phyloP scores from a whole-genome alignment of 257 asterid genomes.

The Lycium ferocissimum region DNA sequence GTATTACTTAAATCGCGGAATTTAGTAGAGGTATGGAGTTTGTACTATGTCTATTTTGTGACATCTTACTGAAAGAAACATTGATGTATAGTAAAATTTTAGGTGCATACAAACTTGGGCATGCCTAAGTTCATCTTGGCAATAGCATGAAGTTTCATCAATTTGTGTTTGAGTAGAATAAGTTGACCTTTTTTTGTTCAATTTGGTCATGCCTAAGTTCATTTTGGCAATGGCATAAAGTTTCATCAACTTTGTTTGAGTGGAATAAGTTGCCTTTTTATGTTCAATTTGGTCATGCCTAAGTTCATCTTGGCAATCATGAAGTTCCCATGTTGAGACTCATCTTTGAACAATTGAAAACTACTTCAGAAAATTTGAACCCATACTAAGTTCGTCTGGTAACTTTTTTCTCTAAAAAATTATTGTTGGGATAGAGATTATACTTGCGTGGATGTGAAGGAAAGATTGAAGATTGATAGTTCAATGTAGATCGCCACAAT shows the following conservation, averaged over 20 bases:
- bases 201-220: slow-evolving; percentile 3
- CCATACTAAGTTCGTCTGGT: background rate
- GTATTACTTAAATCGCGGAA: slow-evolving; percentile 67
- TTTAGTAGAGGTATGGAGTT: slow-evolving; percentile 34
- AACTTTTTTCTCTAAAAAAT: background rate
- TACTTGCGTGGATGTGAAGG: background rate
- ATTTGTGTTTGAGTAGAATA: slow-evolving; percentile 1
- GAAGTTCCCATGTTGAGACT: background rate
- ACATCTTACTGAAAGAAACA: background rate
- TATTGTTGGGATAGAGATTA: background rate
- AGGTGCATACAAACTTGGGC: background rate
- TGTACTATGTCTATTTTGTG: background rate
- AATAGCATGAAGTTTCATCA: slow-evolving; percentile 4
- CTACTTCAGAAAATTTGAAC: background rate
- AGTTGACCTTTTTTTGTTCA: background rate
- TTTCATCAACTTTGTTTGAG: slow-evolving; percentile 7
- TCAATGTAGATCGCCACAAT: background rate
- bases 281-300: background rate
- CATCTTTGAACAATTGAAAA: background rate
- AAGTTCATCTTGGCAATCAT: background rate
- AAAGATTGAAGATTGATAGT: background rate
- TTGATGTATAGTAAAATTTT: background rate
- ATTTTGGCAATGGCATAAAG: background rate
- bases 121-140: background rate
- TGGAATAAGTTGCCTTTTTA: background rate